Evolutionary conservation across 2,329 filamentous ascomycete species (phyloP), one percentile per base, ranked within the genome.

Genomic region (Trichoderma sp.): DNA sequence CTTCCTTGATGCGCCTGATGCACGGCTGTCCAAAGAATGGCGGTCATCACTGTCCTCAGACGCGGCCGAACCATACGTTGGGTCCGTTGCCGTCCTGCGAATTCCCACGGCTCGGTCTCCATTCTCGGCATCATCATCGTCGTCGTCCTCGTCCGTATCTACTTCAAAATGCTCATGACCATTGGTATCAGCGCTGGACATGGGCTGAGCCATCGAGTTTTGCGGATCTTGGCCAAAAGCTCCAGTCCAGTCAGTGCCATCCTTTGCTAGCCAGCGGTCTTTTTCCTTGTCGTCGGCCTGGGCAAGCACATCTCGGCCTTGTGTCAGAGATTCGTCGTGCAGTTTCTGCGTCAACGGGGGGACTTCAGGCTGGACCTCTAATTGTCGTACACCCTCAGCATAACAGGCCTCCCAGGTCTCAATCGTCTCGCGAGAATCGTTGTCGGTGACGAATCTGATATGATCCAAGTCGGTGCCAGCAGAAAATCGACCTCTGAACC

Each of bases 401-500:
- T 91, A 87, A 77, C 94, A 97, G 0, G 93, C 92, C 78, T 97
- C 93, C 93, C 94, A 98, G 0, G 91, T 92, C 80, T 98, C 94
- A 71, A 92, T 97, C 0, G 94, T 97, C 82, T 98, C 95, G 35
- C 94, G 90, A 1, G 91, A 90, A 76, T 97, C 89, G 74, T 97
- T 97, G 78, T 96, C 92, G 57, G 89, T 87, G 25, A 97, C 89
- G 73, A 97, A 97, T 1, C 84, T 84, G 71, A 92, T 86, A 76
- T 98, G 95, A 19, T 92, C 91, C 64, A 92, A 88, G 76, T 97
- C 94, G 58, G 92, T 97, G 15, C 94, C 94, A 0, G 94, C 89
- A 71, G 95, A 96, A 83, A 98, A 98, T 13, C 89, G 86, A 12
- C 88, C 92, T 2, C 84, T 84, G 84, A 98, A 97, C 39, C 88